Percentiles rank a stretch among this genome's conserved stretches.
Conservation (phyloP, 2,329 filamentous ascomycete species). For the Diaporthe velutina region DNA sequence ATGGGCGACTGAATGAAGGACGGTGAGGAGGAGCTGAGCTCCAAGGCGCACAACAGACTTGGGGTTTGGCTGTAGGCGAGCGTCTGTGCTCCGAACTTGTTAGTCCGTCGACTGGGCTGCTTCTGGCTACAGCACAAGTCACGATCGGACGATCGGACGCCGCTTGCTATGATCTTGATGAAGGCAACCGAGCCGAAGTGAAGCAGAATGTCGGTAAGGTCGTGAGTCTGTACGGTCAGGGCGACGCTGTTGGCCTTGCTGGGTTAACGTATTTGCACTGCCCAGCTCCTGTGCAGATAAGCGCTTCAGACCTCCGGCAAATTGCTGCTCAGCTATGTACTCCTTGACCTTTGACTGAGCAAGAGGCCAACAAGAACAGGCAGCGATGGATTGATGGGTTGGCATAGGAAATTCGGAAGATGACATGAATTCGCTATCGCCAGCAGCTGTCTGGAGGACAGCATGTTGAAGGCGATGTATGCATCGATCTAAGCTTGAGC, state of each 20-base stretch:
- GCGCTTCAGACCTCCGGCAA: background rate
- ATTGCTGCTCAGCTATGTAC: background rate
- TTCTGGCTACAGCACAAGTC: background rate
- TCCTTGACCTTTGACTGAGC: too few species aligned
- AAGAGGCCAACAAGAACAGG: background rate
- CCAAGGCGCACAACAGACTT: background rate
- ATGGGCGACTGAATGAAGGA: background rate
- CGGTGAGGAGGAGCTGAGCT: conserved; percentile 9
- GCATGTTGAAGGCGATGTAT: background rate
- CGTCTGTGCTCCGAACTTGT: conserved; percentile 3
- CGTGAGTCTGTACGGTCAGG: background rate
- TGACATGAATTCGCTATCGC: background rate
- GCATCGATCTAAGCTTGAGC: background rate
- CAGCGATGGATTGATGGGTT: background rate
- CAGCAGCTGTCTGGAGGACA: background rate
- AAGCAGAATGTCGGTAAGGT: background rate
- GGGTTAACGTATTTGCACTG: background rate
- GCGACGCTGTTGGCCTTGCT: background rate
- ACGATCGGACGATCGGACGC: background rate
- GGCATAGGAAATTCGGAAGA: background rate
- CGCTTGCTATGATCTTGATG: background rate
- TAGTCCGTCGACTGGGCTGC: background rate
- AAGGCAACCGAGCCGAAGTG: background rate
- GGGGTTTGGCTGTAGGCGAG: too few species aligned
- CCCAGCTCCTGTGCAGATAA: background rate